These are phyloP conservation scores for Auricularia sp. DNA, from an alignment of 768 basidiomycete species.

Conservation along the genomic window DNA sequence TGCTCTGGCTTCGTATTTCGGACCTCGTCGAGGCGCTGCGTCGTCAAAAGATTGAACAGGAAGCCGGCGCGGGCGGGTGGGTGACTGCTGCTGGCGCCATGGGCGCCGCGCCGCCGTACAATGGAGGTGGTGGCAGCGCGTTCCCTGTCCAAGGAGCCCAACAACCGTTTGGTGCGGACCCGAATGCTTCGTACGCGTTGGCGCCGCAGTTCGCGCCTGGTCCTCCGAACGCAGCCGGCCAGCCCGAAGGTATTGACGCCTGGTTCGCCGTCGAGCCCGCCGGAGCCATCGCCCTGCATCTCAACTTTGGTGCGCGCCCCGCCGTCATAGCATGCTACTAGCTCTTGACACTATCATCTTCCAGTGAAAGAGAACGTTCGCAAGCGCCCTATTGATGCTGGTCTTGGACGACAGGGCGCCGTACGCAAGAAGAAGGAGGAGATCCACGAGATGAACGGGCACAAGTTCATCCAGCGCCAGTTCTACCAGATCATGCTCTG, in stretches of 20 bases:
- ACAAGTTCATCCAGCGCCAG: conserved; percentile 93
- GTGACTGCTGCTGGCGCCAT: conserved; percentile 84
- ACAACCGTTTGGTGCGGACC: conserved; percentile 37
- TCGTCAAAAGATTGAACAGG: conserved; percentile 82
- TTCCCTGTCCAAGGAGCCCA: conserved; percentile 31
- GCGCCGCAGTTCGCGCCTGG: conserved; percentile 16
- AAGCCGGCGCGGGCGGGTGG: conserved; percentile 79
- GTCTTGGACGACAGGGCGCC: conserved; percentile 94
- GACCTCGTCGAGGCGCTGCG: conserved; percentile 91
- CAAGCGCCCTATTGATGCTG: conserved; percentile 89
- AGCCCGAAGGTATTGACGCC: conserved; percentile 77
- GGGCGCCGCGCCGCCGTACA: conserved; percentile 27
- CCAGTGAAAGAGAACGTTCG: conserved; percentile 96
- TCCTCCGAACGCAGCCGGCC: conserved; percentile 4
- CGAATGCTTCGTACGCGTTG: conserved; percentile 30
- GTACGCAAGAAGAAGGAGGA: conserved; percentile 96
- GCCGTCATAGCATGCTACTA: neutral
- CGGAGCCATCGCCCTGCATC: conserved; percentile 76
- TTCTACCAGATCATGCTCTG: conserved; percentile 99
- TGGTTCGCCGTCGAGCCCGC: conserved; percentile 98
- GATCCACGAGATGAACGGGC: conserved; percentile 98
- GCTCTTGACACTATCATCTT: neutral
- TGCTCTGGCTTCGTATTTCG: conserved; percentile 88
- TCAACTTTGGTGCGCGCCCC: conserved; percentile 77
- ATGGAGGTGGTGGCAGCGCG: conserved; percentile 32